Percentiles rank a stretch among this genome's conserved stretches.
Evolutionary conservation across 2,329 filamentous ascomycete genomes (phyloP).

Genomic region (Phyllosticta citribraziliensis): DNA sequence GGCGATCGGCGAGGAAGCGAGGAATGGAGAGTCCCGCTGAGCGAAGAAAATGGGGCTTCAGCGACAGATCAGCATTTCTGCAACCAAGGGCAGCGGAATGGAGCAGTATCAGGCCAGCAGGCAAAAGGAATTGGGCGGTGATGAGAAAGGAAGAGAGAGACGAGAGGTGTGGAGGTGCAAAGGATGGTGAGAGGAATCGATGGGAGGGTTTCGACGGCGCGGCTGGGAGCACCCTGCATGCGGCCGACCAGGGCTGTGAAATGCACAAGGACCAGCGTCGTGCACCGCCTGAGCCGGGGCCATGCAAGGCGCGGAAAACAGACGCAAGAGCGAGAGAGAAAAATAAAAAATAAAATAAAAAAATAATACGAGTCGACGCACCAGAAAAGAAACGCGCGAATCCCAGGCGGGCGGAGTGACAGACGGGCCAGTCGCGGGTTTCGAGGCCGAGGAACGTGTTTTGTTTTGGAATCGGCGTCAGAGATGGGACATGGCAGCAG

Average conservation of each 20-base stretch:
- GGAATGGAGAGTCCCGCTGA: conserved; percentile 5
- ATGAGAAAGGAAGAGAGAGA: not conserved
- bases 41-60: conserved; percentile 8
- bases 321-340: not conserved
- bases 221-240: conserved; percentile 8
- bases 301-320: not conserved
- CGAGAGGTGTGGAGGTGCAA: not conserved
- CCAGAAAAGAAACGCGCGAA: not conserved
- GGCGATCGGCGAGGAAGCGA: conserved; percentile 9
- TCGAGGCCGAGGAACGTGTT: not conserved
- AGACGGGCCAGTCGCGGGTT: not conserved
- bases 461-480: not conserved
- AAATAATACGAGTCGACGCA: conserved; percentile 7
- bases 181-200: conserved; percentile 1
- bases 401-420: not conserved
- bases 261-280: conserved; percentile 5
- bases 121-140: not conserved
- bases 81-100: not conserved
- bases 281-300: not conserved
- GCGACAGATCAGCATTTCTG: conserved; percentile 5
- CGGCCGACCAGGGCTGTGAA: conserved; percentile 5
- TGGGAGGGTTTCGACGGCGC: conserved; percentile 8
- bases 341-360: not conserved
- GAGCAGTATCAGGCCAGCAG: not conserved
- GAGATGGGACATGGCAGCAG: not conserved